These are phyloP conservation scores for Cutaneotrichosporon dermatis DNA, from an alignment of 1,284 basidiomycete genomes.

Conservation along the genomic window DNA sequence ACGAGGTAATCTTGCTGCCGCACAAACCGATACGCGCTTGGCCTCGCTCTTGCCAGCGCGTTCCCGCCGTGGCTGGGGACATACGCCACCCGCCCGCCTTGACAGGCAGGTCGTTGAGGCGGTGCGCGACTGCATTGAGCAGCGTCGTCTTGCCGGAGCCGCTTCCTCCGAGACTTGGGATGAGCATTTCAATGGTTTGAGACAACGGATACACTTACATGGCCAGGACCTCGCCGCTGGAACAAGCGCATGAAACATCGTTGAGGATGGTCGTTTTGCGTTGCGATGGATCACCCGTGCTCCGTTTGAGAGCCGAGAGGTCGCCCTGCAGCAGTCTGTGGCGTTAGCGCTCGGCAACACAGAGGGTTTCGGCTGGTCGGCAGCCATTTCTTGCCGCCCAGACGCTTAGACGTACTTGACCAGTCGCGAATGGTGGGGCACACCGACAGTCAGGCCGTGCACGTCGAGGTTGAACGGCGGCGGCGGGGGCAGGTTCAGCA, in stretches of 20 bases:
- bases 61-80: conserved; percentile 4
- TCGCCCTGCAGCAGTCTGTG: conserved; percentile 12
- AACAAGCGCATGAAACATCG: conserved; percentile 42
- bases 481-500: conserved; percentile 46
- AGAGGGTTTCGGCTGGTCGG: no score
- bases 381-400: no score
- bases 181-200: not conserved
- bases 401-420: not conserved
- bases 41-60: conserved; percentile 29
- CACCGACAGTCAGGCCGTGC: conserved; percentile 42
- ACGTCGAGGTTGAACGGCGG: conserved; percentile 44
- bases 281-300: conserved; percentile 19
- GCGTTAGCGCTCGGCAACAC: no score
- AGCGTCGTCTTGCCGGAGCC: conserved; percentile 51
- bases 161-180: conserved; percentile 40
- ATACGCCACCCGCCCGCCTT: conserved; percentile 35
- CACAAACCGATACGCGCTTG: conserved; percentile 47
- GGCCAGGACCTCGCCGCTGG: conserved; percentile 46
- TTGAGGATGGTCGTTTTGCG: conserved; percentile 42
- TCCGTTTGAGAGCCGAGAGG: conserved; percentile 9
- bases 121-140: conserved; percentile 48
- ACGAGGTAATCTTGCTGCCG: conserved; percentile 47
- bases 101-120: conserved; percentile 42
- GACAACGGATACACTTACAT: conserved; percentile 36
- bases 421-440: conserved; percentile 26